phyloP scores from a whole-genome alignment of 2,329 filamentous ascomycete genomes.

The Lizonia empirigonia region DNA sequence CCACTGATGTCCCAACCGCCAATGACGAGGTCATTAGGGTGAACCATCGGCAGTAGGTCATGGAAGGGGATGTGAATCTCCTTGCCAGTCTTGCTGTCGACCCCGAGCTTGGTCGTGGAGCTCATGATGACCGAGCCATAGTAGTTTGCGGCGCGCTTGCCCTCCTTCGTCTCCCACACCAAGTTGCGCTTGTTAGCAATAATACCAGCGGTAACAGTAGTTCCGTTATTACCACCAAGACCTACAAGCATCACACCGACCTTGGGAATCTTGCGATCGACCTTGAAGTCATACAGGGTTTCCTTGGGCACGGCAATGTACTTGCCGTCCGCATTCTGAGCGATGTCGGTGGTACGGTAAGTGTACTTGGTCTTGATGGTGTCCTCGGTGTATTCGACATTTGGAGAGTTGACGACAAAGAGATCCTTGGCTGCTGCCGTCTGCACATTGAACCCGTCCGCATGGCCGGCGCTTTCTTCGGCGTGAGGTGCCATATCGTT shows the following conservation, averaged over 20 bases:
- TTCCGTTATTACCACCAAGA: conserved; percentile 97
- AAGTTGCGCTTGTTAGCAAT: conserved; percentile 89
- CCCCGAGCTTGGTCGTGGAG: conserved; percentile 95
- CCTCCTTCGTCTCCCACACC: conserved; percentile 92
- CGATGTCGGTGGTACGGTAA: conserved; percentile 90
- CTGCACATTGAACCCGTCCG: conserved; percentile 57
- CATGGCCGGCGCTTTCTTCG: conserved; percentile 64
- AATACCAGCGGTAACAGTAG: conserved; percentile 95
- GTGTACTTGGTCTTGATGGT: conserved; percentile 94
- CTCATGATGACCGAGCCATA: conserved; percentile 98
- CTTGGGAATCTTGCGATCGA: conserved; percentile 90
- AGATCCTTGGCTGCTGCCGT: conserved; percentile 61
- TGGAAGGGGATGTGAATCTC: conserved; percentile 98
- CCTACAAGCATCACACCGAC: conserved; percentile 97
- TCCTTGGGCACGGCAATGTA: conserved; percentile 85
- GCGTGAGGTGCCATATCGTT: conserved; percentile 92
- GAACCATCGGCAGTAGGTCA: conserved; percentile 91
- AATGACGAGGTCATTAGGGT: conserved; percentile 93
- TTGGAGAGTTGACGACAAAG: conserved; percentile 89
- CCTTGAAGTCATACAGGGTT: conserved; percentile 96
- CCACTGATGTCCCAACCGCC: conserved; percentile 97
- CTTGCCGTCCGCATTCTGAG: conserved; percentile 72
- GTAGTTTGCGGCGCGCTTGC: conserved; percentile 86
- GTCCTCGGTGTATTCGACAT: conserved; percentile 85
- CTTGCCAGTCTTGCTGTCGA: conserved; percentile 78